Evolutionary conservation across 495 filamentous ascomycete species (phyloP).

Genomic region (Penicillium cataractarum): DNA sequence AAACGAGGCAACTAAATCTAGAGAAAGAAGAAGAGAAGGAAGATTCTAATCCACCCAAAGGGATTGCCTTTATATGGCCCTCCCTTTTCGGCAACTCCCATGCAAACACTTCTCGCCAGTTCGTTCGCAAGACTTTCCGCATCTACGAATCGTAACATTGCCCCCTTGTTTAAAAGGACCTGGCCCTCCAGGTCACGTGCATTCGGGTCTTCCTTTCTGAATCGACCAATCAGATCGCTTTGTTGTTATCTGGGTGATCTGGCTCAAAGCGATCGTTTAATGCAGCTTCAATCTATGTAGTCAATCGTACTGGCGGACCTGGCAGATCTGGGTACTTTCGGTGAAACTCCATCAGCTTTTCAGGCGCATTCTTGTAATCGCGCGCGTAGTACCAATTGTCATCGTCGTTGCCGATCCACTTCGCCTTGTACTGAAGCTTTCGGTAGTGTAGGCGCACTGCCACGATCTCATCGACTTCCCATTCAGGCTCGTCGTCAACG

Average conservation of each 20-base stretch:
- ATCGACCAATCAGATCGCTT: not conserved
- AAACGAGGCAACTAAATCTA: too few relatives aligned
- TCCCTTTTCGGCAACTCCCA: too few relatives aligned
- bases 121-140: too few relatives aligned
- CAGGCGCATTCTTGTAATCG: slow-evolving; percentile 11
- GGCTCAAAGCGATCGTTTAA: not conserved
- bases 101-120: not conserved
- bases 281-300: not conserved
- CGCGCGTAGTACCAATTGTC: slow-evolving; percentile 12
- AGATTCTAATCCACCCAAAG: too few relatives aligned
- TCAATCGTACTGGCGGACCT: not conserved
- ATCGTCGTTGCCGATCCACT: slow-evolving; percentile 6
- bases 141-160: too few relatives aligned
- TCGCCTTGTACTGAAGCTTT: slow-evolving; percentile 15
- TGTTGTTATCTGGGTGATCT: not conserved
- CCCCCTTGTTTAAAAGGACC: not conserved
- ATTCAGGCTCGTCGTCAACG: slow-evolving; percentile 13
- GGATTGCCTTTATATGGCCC: too few relatives aligned
- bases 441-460: not conserved
- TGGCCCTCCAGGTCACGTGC: not conserved
- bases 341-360: slow-evolving; percentile 2
- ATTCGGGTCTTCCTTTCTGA: too few relatives aligned
- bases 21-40: too few relatives aligned
- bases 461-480: slow-evolving; percentile 11
- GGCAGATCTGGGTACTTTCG: slow-evolving; percentile 2